These are phyloP conservation scores for Apiospora pterosperma DNA, from an alignment of 2,329 filamentous ascomycete species.

Conservation along the genomic window DNA sequence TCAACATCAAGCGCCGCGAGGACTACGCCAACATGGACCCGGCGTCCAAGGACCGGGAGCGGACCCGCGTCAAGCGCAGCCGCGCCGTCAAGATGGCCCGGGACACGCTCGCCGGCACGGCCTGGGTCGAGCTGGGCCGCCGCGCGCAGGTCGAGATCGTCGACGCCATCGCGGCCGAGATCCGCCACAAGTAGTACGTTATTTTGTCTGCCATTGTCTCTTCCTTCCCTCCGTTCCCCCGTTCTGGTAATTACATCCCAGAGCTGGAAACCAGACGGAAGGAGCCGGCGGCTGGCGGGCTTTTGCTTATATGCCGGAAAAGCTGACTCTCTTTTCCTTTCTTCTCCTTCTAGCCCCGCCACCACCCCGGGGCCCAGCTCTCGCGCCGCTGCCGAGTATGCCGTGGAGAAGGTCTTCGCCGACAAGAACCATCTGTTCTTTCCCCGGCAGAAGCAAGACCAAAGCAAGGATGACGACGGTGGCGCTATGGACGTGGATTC, in stretches of 20 bases:
- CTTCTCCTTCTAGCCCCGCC: neutral
- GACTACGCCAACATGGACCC: slow-evolving; percentile 1
- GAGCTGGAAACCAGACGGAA: too few relatives aligned
- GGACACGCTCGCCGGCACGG: neutral
- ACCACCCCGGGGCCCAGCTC: slow-evolving; percentile 1
- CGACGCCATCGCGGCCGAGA: neutral
- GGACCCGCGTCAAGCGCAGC: slow-evolving; percentile 5
- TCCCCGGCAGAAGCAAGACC: neutral
- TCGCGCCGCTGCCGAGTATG: neutral
- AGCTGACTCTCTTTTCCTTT: neutral
- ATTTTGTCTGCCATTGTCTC: neutral
- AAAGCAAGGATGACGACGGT: too few relatives aligned
- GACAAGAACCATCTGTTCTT: neutral
- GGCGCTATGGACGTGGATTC: neutral
- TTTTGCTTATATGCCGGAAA: neutral
- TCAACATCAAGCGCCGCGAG: slow-evolving; percentile 1
- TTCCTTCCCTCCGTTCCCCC: neutral
- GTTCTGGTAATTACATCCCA: neutral
- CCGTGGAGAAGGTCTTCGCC: slow-evolving; percentile 20
- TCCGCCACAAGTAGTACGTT: neutral
- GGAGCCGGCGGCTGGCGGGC: neutral
- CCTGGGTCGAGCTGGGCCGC: neutral
- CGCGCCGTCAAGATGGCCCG: slow-evolving; percentile 3
- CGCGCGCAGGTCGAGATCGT: neutral
- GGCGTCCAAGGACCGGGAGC: neutral